Conservation (phyloP, 306 rosid species). For the Ormosia semicastrata region DNA sequence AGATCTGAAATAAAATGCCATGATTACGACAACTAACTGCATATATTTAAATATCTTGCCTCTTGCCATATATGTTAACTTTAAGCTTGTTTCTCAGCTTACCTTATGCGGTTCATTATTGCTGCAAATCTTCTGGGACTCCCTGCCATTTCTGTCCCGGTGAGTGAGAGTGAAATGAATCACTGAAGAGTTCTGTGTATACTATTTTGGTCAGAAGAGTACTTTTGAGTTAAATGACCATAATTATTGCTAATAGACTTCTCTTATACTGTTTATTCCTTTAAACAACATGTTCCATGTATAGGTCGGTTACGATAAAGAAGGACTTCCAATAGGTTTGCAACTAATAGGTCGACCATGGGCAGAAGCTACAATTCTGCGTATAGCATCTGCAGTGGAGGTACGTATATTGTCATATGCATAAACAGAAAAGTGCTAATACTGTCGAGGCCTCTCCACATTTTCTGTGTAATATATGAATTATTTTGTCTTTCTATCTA, state of each 20-base stretch:
- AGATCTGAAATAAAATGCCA: not conserved
- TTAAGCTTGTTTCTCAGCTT: constrained; percentile 42
- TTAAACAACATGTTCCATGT: not conserved
- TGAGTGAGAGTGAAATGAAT: constrained; percentile 44
- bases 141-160: constrained; percentile 95
- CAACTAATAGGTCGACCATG: constrained; percentile 94
- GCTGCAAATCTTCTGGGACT: constrained; percentile 81
- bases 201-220: not conserved
- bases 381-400: constrained; percentile 83
- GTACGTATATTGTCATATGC: constrained; percentile 36
- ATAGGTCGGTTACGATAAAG: constrained; percentile 58
- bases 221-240: constrained; percentile 6
- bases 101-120: constrained; percentile 79
- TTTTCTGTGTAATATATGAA: not conserved
- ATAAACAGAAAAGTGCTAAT: not conserved
- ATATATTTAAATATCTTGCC: constrained; percentile 7
- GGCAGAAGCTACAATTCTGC: constrained; percentile 90
- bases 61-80: constrained; percentile 1
- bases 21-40: not conserved
- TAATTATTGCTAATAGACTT: not conserved
- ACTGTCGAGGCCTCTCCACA: not conserved
- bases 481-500: not conserved
- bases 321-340: constrained; percentile 94
- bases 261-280: not conserved
- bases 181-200: not conserved